phyloP scores from a whole-genome alignment of 108 stramenopile genomes.

The Cylindrotheca closterium region DNA sequence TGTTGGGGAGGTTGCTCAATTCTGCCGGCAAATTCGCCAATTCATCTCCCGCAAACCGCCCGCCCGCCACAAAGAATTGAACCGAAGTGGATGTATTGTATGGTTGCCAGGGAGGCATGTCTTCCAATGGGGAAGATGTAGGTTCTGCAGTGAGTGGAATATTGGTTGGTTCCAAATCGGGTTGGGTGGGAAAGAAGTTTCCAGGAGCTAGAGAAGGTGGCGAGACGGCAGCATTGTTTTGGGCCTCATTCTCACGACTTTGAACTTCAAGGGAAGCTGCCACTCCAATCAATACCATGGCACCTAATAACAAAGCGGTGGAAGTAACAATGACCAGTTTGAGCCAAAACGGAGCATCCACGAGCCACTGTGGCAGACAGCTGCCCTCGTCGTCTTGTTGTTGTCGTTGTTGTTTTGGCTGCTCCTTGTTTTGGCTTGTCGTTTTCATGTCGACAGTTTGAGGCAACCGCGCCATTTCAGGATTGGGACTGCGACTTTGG shows the following conservation, averaged over 20 bases:
- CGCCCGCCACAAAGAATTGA: slow-evolving; percentile 34
- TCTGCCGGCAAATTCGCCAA: slow-evolving; percentile 19
- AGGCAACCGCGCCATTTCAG: too few relatives aligned
- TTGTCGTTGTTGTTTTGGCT: not conserved
- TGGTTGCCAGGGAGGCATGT: not conserved
- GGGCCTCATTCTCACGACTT: not conserved
- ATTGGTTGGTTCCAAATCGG: not conserved
- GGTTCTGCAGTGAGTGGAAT: slow-evolving; percentile 5
- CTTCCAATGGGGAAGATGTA: slow-evolving; percentile 1
- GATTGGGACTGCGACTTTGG: too few relatives aligned
- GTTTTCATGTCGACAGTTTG: not conserved
- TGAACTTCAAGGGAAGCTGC: slow-evolving; percentile 19
- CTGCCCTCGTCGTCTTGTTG: not conserved
- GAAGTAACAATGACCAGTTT: slow-evolving; percentile 35
- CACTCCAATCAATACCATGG: slow-evolving; percentile 39
- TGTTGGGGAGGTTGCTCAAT: slow-evolving; percentile 14
- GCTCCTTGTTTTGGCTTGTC: not conserved
- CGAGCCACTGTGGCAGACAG: slow-evolving; percentile 39
- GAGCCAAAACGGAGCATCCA: slow-evolving; percentile 42
- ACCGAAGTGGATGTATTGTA: not conserved
- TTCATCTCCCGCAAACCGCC: slow-evolving; percentile 25
- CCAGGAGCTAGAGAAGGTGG: slow-evolving; percentile 1
- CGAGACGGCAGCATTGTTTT: not conserved
- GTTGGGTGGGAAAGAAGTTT: not conserved
- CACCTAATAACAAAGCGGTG: slow-evolving; percentile 33